Percentiles rank a stretch among this genome's conserved stretches.
Evolutionary conservation across 257 asterid species (phyloP).

Genomic region (Eustoma russellianum): DNA sequence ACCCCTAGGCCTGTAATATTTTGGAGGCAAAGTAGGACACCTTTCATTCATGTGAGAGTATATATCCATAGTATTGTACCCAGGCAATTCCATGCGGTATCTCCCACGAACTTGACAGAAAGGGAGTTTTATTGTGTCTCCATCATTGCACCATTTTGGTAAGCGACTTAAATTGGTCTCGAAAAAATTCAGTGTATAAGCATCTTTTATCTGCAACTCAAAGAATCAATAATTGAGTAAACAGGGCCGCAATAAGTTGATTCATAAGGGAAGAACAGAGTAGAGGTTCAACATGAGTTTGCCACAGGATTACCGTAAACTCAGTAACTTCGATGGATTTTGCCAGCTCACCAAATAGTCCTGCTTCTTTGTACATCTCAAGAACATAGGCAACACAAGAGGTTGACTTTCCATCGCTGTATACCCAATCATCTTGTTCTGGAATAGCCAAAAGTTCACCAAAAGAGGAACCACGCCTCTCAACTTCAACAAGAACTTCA

Average conservation of each 20-base stretch:
- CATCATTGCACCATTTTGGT: conserved; percentile 92
- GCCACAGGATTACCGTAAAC: conserved; percentile 63
- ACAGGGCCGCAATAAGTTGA: too few species aligned
- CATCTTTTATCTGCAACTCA: conserved; percentile 80
- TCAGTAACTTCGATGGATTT: conserved; percentile 78
- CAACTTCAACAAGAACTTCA: conserved; percentile 80
- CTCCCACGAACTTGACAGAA: conserved; percentile 78
- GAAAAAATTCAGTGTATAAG: conserved; percentile 59
- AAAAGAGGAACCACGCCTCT: conserved; percentile 73
- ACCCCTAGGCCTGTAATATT: conserved; percentile 54
- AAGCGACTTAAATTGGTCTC: conserved; percentile 64
- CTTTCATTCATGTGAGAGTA: conserved; percentile 83
- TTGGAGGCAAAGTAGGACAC: conserved; percentile 78
- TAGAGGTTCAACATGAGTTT: background rate
- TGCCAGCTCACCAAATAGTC: conserved; percentile 65
- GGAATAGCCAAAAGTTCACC: conserved; percentile 76
- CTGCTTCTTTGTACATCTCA: conserved; percentile 86
- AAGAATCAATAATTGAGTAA: background rate
- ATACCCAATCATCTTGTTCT: conserved; percentile 82
- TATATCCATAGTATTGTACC: conserved; percentile 55
- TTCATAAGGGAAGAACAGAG: background rate
- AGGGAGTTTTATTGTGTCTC: conserved; percentile 66
- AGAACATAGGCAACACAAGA: conserved; percentile 89
- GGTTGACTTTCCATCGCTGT: conserved; percentile 74
- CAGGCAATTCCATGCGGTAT: conserved; percentile 82